These are phyloP conservation scores for Candida sp. DNA, from an alignment of 1,139 yeast genomes.

Conservation along the genomic window DNA sequence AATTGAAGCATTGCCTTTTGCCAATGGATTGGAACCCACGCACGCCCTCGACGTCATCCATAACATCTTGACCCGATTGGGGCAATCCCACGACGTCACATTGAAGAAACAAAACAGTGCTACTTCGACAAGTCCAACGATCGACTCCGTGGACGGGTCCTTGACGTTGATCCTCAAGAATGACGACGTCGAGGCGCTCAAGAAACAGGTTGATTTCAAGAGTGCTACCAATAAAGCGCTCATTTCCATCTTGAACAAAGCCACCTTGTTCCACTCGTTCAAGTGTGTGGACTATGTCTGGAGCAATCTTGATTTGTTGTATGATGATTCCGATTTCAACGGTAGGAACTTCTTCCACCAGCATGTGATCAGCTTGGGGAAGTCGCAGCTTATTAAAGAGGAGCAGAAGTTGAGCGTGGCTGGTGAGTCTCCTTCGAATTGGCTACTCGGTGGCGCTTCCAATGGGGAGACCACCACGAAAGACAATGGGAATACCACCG, in stretches of 20 bases:
- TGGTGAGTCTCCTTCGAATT: slow-evolving; percentile 35
- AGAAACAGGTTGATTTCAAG: slow-evolving; percentile 19
- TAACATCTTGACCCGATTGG: slow-evolving; percentile 47
- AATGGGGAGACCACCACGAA: slow-evolving; percentile 16
- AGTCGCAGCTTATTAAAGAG: slow-evolving; percentile 38
- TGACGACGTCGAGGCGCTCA: slow-evolving; percentile 49
- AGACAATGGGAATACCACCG: slow-evolving; percentile 19
- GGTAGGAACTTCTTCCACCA: slow-evolving; percentile 89
- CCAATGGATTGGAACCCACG: slow-evolving; percentile 65
- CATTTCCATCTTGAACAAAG: slow-evolving; percentile 63
- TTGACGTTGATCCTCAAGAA: slow-evolving; percentile 36
- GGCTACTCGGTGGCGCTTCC: slow-evolving; percentile 22
- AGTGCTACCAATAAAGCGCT: slow-evolving; percentile 43
- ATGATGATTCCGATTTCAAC: slow-evolving; percentile 74
- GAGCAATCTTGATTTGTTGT: slow-evolving; percentile 23
- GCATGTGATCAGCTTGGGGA: slow-evolving; percentile 77
- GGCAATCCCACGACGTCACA: slow-evolving; percentile 22
- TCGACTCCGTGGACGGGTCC: slow-evolving; percentile 4
- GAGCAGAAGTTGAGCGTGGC: slow-evolving; percentile 26
- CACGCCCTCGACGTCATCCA: slow-evolving; percentile 60
- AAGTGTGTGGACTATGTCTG: slow-evolving; percentile 63
- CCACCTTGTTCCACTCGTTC: slow-evolving; percentile 55
- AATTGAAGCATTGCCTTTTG: slow-evolving; percentile 77
- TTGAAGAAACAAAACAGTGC: not conserved
- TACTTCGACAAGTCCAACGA: not conserved